Conservation (phyloP, 345 rosid species). For the Camelina hispida region DNA sequence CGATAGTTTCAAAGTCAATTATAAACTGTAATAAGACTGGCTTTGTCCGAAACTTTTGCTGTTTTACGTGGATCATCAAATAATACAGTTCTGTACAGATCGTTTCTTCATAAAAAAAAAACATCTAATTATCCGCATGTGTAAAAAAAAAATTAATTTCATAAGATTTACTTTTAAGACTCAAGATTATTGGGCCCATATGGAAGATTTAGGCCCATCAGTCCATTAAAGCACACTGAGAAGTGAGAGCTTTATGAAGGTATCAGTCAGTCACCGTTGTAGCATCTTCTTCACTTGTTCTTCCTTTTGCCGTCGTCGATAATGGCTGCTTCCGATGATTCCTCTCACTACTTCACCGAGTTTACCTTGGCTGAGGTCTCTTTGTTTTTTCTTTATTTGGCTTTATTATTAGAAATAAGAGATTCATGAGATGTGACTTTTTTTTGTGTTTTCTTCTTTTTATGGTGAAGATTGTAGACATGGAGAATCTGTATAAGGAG, state of each 20-base stretch:
- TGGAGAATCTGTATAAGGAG: slow-evolving; percentile 75
- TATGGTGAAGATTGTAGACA: slow-evolving; percentile 60
- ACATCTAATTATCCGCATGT: not conserved
- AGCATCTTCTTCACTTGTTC: not conserved
- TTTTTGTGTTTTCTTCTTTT: not conserved
- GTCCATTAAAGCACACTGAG: not conserved
- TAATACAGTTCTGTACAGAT: too few species aligned
- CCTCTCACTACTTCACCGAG: slow-evolving; percentile 45
- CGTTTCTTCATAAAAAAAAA: too few species aligned
- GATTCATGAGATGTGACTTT: slow-evolving; percentile 19
- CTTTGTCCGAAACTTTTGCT: not conserved
- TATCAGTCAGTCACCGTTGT: not conserved
- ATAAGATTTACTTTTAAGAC: not conserved
- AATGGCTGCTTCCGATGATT: slow-evolving; percentile 41
- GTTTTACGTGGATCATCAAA: not conserved
- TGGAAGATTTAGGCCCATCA: slow-evolving; percentile 20
- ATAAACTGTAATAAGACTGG: not conserved
- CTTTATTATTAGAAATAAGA: not conserved
- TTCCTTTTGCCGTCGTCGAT: not conserved
- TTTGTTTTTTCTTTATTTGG: not conserved
- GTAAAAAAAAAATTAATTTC: not conserved
- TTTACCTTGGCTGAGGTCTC: slow-evolving; percentile 52
- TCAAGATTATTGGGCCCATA: slow-evolving; percentile 7
- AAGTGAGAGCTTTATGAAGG: slow-evolving; percentile 13
- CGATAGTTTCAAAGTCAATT: slow-evolving; percentile 1